These are phyloP conservation scores for Linnemannia zychae DNA, from an alignment of 192 early-diverging fungal genomes.

Conservation along the genomic window DNA sequence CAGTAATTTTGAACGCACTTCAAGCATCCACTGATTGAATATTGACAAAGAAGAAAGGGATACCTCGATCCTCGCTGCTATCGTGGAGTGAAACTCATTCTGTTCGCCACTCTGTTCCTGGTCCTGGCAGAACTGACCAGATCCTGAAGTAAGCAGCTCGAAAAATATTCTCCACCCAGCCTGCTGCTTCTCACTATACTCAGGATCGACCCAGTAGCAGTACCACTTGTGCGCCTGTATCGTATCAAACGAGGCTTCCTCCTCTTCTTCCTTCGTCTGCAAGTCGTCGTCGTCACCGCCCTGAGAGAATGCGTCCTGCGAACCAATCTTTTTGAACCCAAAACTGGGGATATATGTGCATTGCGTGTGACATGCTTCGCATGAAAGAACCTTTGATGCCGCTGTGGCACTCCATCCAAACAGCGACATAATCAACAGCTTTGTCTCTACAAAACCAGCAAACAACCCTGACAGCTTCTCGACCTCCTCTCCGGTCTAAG, in stretches of 20 bases:
- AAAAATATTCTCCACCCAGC: conserved; percentile 38
- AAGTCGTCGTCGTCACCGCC: background rate
- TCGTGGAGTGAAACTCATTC: background rate
- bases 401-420: conserved; percentile 30
- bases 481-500: conserved; percentile 14
- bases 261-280: conserved; percentile 4
- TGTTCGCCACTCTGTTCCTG: background rate
- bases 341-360: conserved; percentile 28
- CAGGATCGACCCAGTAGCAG: conserved; percentile 50
- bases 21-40: background rate
- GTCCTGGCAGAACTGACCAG: background rate
- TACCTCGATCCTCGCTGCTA: background rate
- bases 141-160: background rate
- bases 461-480: background rate
- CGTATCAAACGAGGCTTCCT: conserved; percentile 31
- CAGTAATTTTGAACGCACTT: too few relatives aligned
- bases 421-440: conserved; percentile 24
- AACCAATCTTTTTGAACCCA: background rate
- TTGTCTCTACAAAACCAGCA: background rate
- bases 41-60: background rate
- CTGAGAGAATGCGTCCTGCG: background rate
- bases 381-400: conserved; percentile 12
- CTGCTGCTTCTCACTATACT: conserved; percentile 2
- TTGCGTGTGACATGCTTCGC: conserved; percentile 39
- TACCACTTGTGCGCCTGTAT: conserved; percentile 48